Evolutionary conservation across 2,329 filamentous ascomycete species (phyloP), one percentile per base, ranked within the genome.

Genomic region (Thermomyces lanuginosus): DNA sequence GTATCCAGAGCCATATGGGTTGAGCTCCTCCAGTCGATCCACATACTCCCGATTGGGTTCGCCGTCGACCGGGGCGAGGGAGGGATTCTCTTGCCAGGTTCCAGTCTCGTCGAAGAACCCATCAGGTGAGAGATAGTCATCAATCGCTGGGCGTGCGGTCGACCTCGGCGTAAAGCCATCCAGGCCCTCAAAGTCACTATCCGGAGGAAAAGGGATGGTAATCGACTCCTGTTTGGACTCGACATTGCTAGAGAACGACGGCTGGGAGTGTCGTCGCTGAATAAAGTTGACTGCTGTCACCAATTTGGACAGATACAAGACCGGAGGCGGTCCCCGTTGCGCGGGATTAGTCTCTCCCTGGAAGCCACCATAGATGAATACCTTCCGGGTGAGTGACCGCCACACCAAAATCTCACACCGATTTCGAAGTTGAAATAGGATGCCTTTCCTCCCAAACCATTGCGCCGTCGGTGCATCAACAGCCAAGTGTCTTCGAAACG

Each of bases 341-440:
- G 44, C 39, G 31, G 41, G 41, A 21, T 44, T 43, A 5, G 40
- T 40, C 23, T 55, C 61, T 1, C 76, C 76, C 21, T 72, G 69
- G n/a, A 72, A 66, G 36, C 84, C 89, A 9, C 71, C 78, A 8
- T 89, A 61, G 6, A 86, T 55, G 48, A 92, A 93, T 0, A 75
- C 71, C 37, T 73, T 76, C 16, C 83, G 70, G 10, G 77, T 69
- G 5, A 95, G 64, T 1, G 77, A 78, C 8, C 86, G 72, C 82
- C 82, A 92, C 8, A 92, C 69, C 2, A 91, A 61, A 1, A 81
- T 71, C 30, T 89, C 77, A 31, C 84, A 75, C 27, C 81, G 70
- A 43, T 80, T 79, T 3, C 72, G 66, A 7, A 93, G 60, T 8
- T 76, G 72, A 4, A 92, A 63, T 12, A 91, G 66, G 14, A 92